A percentile compares a stretch with the other conserved stretches of the same genome.
Evolutionary conservation across 257 asterid species (phyloP).

Genomic region (Verbascum thapsus): DNA sequence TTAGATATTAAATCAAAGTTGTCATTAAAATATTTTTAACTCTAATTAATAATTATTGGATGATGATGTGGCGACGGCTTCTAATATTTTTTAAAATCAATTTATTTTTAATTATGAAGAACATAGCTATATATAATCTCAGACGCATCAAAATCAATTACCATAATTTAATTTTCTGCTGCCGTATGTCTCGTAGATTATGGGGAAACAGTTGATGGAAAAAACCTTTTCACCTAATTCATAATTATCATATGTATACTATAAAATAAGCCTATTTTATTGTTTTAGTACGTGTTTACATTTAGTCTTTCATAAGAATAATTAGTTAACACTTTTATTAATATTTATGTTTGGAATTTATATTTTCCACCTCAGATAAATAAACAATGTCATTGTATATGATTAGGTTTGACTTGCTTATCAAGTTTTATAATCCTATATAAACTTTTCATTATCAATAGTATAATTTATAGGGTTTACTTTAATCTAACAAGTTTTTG

Average conservation of each 20-base stretch:
- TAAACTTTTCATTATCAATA: too few species aligned
- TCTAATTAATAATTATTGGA: slow-evolving; percentile 11
- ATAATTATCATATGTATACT: neutral
- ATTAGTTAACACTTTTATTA: too few species aligned
- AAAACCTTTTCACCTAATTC: slow-evolving; percentile 46
- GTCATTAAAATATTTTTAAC: slow-evolving; percentile 13
- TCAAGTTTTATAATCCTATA: too few species aligned
- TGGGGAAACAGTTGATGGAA: slow-evolving; percentile 33
- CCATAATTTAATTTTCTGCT: slow-evolving; percentile 19
- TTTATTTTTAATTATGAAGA: slow-evolving; percentile 30
- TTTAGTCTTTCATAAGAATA: too few species aligned
- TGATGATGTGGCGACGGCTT: slow-evolving; percentile 33
- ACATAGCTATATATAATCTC: slow-evolving; percentile 44
- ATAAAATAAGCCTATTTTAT: too few species aligned
- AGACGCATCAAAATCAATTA: slow-evolving; percentile 75
- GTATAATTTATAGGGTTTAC: slow-evolving; percentile 8
- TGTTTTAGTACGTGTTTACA: too few species aligned
- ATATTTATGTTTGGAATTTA: too few species aligned
- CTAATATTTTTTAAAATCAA: neutral
- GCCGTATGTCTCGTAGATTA: slow-evolving; percentile 20
- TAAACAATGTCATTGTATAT: too few species aligned
- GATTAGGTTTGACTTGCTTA: too few species aligned
- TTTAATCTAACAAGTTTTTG: too few species aligned
- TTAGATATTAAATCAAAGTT: slow-evolving; percentile 5
- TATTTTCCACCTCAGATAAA: too few species aligned